A percentile compares a stretch with the other conserved stretches of the same genome.
Evolutionary conservation across 179 eudicot genomes (phyloP).

Genomic region (Beta lomatogona): DNA sequence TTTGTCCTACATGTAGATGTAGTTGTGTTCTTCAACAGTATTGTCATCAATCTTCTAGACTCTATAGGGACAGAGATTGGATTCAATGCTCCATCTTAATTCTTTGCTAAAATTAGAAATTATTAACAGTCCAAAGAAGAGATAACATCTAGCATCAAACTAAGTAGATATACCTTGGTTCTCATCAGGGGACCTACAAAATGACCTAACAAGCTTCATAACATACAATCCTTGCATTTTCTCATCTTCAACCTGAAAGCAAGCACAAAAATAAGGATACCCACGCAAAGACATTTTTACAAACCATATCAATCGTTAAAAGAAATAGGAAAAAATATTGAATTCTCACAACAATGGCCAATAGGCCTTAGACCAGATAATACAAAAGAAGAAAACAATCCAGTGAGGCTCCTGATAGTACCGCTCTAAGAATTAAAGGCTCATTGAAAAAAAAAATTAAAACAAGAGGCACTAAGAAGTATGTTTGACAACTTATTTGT

Average conservation of each 20-base stretch:
- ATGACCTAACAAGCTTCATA: conserved; percentile 94
- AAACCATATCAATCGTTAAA: conserved; percentile 3
- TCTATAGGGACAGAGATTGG: not conserved
- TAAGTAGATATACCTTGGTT: conserved; percentile 45
- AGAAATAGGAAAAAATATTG: not conserved
- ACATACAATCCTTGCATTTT: conserved; percentile 82
- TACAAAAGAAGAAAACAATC: not conserved
- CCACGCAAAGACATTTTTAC: not conserved
- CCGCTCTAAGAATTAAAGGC: not conserved
- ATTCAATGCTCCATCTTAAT: not conserved
- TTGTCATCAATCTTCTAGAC: not conserved
- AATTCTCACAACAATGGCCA: not conserved
- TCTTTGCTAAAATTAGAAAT: not conserved
- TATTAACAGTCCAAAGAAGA: not conserved
- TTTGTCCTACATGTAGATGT: not conserved
- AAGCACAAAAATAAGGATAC: conserved; percentile 17
- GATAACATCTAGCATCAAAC: not conserved
- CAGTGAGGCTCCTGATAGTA: not conserved
- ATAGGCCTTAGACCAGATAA: not conserved
- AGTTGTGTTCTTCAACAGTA: not conserved
- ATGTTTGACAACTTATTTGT: not conserved
- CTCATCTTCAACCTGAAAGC: conserved; percentile 66
- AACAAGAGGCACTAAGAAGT: not conserved
- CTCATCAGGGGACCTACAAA: conserved; percentile 72
- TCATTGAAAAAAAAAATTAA: not conserved